Conservation (phyloP, 2,329 filamentous ascomycete genomes). For the Daldinia sp. region DNA sequence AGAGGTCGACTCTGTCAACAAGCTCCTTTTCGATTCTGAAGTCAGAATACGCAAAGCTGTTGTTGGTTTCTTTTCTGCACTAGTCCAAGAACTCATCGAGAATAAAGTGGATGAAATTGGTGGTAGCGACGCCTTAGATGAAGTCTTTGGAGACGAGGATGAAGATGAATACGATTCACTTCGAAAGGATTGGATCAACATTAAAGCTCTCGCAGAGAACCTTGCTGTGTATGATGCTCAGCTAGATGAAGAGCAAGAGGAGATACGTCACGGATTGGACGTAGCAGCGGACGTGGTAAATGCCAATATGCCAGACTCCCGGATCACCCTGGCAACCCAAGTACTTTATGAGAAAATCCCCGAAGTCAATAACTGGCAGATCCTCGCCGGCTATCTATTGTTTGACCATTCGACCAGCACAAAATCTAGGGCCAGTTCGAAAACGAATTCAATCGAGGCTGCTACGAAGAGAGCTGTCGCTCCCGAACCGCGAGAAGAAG, state of each 20-base stretch:
- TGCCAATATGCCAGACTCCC: constrained; percentile 77
- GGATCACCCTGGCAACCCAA: constrained; percentile 87
- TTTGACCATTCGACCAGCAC: constrained; percentile 85
- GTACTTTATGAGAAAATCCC: constrained; percentile 84
- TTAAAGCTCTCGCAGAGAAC: constrained; percentile 90
- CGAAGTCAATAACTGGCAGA: constrained; percentile 88
- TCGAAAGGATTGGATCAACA: constrained; percentile 85
- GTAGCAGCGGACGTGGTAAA: constrained; percentile 69
- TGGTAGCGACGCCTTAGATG: constrained; percentile 80
- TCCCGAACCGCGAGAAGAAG: constrained; percentile 81
- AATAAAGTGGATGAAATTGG: constrained; percentile 85
- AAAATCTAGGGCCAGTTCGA: constrained; percentile 64
- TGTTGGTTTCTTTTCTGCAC: constrained; percentile 89
- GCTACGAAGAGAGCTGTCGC: constrained; percentile 79
- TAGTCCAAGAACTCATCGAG: constrained; percentile 84
- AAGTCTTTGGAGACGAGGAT: constrained; percentile 77
- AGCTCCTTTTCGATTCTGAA: constrained; percentile 90
- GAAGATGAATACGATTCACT: constrained; percentile 82
- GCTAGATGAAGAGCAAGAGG: constrained; percentile 68
- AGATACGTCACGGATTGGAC: constrained; percentile 60
- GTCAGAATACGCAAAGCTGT: constrained; percentile 87
- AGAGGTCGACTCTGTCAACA: constrained; percentile 89
- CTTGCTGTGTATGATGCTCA: constrained; percentile 84
- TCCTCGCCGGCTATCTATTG: constrained; percentile 87
- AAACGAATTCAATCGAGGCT: constrained; percentile 69